Evolutionary conservation across 768 basidiomycete genomes (phyloP), one percentile per base, ranked within the genome.

Genomic region (Boletales sp.): DNA sequence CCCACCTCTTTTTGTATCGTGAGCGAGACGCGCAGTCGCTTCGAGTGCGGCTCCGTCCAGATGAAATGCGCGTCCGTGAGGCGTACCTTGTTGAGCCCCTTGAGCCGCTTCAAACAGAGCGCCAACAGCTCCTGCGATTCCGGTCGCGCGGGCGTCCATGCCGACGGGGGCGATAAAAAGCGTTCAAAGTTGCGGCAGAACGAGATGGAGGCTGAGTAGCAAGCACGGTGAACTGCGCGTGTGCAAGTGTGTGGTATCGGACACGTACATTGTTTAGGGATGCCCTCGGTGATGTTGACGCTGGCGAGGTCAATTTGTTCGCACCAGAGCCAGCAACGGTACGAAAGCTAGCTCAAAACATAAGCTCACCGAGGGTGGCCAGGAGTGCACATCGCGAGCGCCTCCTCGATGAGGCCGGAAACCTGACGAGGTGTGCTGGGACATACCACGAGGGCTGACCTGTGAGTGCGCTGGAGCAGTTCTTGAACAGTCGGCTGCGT

Each of bases 11-110:
- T 99, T 73, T 99, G 97, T 54, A 99, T 94, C 0, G 95, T 97
- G 60, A 99, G 72, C 46, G 95, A 95, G 48, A 99, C 84, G 41
- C 92, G 81, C 54, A 98, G 68, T 34, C 97, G 81, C 64, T 94
- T 94, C 35, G 90, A 94, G 71, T 99, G 95, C 3, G 97, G 97
- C 64, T 99, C 97, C 18, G 97, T 99, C 97, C 97, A 99, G 62
- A 98, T 92, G 68, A 98, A 98, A 55, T 93, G 90, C 2, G 97
- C 97, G 54, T 98, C 95, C n/a, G 97, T 94, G 38, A 99, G 72
- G 43, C 95, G 88, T 24, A 98, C 93, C 75, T 92, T 94, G 60
- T 83, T 86, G 19, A 98, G 75, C 3, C 94, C 94, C 65, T 94
- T 95, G 60, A 98, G 82, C 68, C 94, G 95, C 66, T 90, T 91